phyloP scores from a whole-genome alignment of 805 yeast genomes.

The Lachancea sp. region DNA sequence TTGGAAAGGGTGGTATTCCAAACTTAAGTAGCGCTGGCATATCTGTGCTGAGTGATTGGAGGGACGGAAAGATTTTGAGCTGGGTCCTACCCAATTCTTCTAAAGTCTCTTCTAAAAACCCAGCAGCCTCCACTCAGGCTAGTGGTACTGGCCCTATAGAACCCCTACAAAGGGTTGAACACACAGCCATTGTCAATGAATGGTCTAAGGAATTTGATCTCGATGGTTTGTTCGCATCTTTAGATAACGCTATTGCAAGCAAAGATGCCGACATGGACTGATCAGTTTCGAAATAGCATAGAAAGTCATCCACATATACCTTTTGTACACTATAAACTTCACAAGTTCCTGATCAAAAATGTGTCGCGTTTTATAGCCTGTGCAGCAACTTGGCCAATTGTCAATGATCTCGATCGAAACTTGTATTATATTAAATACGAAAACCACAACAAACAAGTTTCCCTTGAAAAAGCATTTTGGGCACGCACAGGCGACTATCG shows the following conservation, averaged over 20 bases:
- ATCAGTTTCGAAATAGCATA: conserved; percentile 3
- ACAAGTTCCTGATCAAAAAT: background rate
- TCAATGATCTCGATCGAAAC: no score
- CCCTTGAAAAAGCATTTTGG: no score
- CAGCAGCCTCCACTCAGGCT: conserved; percentile 30
- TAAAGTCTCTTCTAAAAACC: conserved; percentile 31
- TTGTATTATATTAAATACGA: no score
- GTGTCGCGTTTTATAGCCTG: no score
- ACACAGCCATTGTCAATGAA: conserved; percentile 72
- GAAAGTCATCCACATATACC: conserved; percentile 1
- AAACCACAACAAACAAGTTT: no score
- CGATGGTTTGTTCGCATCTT: conserved; percentile 60
- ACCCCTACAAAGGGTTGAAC: conserved; percentile 43
- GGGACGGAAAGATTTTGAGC: conserved; percentile 89
- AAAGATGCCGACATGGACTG: conserved; percentile 11
- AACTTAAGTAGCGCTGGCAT: conserved; percentile 80
- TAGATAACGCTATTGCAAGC: conserved; percentile 32
- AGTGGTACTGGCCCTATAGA: conserved; percentile 33
- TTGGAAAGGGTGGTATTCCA: conserved; percentile 90
- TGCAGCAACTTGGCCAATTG: no score
- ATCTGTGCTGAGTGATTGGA: conserved; percentile 86
- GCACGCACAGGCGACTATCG: background rate
- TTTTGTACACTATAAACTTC: conserved; percentile 3
- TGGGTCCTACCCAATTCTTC: conserved; percentile 75
- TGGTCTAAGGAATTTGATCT: conserved; percentile 96